Conservation (phyloP, 768 basidiomycete genomes). For the Russula compacta region DNA sequence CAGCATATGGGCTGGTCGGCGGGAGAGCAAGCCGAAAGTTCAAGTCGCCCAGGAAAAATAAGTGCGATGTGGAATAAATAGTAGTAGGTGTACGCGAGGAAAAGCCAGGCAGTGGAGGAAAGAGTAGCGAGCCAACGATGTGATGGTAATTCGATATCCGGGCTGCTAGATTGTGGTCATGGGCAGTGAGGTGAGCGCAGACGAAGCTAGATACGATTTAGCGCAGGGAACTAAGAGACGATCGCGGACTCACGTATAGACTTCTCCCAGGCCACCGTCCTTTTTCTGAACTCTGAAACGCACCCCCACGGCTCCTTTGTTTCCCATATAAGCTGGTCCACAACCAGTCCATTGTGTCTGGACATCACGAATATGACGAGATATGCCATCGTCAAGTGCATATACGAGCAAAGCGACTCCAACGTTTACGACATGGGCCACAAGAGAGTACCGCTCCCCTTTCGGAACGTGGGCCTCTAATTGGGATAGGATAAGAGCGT, state of each 20-base stretch:
- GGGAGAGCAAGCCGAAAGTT: constrained; percentile 81
- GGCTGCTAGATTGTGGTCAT: constrained; percentile 50
- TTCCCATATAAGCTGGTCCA: constrained; percentile 74
- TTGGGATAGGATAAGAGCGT: constrained; percentile 63
- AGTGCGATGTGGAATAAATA: constrained; percentile 78
- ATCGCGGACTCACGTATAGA: constrained; percentile 61
- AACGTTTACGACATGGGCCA: constrained; percentile 74
- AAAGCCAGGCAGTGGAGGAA: constrained; percentile 43
- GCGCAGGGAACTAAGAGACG: background rate
- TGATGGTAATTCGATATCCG: constrained; percentile 74
- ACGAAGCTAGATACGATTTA: constrained; percentile 56
- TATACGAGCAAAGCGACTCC: constrained; percentile 87
- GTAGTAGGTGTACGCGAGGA: constrained; percentile 39
- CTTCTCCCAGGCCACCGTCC: constrained; percentile 55
- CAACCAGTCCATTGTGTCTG: constrained; percentile 69
- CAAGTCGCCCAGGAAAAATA: constrained; percentile 90
- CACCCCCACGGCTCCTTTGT: constrained; percentile 91
- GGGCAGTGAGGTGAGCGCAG: constrained; percentile 84
- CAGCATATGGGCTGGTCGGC: constrained; percentile 38
- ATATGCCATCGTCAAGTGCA: constrained; percentile 60
- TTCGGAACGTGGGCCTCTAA: constrained; percentile 64
- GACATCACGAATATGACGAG: constrained; percentile 51
- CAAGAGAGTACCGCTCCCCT: constrained; percentile 66
- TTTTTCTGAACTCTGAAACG: constrained; percentile 62
- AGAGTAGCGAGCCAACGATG: constrained; percentile 75